Percentiles rank a stretch among this genome's conserved stretches.
phyloP scores from a whole-genome alignment of 2,329 filamentous ascomycete genomes.

The Neonectria coccinea region DNA sequence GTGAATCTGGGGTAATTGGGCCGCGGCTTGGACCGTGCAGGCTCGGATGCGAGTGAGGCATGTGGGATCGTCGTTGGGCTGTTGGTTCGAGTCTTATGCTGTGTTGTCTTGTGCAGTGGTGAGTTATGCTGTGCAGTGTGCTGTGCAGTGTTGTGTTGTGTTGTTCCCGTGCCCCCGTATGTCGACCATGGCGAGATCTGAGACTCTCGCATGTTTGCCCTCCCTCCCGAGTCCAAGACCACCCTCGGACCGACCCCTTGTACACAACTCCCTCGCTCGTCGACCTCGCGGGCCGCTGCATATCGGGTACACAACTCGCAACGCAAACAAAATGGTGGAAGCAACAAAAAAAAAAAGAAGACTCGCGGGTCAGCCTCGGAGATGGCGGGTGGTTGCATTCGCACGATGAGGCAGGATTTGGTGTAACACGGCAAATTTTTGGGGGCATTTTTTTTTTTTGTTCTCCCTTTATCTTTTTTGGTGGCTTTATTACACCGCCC shows the following conservation, averaged over 20 bases:
- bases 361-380: slow-evolving; percentile 20
- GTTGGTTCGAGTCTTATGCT: too few species aligned
- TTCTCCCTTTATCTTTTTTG: neutral
- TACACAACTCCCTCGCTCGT: neutral
- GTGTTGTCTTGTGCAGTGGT: neutral
- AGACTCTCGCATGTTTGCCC: neutral
- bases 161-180: neutral
- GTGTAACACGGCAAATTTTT: slow-evolving; percentile 21
- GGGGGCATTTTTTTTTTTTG: neutral
- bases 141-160: neutral
- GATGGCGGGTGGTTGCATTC: neutral
- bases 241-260: neutral
- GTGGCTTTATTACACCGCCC: slow-evolving; percentile 19
- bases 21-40: slow-evolving; percentile 15
- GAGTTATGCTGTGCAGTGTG: neutral
- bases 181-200: neutral
- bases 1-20: slow-evolving; percentile 16
- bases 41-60: slow-evolving; percentile 8
- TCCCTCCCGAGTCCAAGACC: neutral
- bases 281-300: neutral
- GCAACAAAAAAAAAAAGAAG: neutral
- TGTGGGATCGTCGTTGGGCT: slow-evolving; percentile 8
- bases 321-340: slow-evolving; percentile 15
- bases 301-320: slow-evolving; percentile 1
- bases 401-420: slow-evolving; percentile 2